These are phyloP conservation scores for Colletotrichum eremochloae DNA, from an alignment of 2,329 filamentous ascomycete genomes.

Conservation along the genomic window DNA sequence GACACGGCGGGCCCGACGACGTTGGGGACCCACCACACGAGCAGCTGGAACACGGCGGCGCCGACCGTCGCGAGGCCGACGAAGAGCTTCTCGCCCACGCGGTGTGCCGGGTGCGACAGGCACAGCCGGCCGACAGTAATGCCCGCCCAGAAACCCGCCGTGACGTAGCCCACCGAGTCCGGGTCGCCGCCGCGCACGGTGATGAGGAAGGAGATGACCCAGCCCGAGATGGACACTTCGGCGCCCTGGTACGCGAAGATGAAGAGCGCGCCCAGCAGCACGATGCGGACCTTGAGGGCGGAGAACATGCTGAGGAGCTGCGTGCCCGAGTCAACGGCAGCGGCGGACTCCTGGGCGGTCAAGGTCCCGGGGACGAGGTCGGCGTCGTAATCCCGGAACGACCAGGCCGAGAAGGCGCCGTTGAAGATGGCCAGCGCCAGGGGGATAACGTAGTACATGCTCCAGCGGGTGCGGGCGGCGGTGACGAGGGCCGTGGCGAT, in stretches of 20 bases:
- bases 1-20: conserved; percentile 78
- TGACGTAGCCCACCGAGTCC: conserved; percentile 82
- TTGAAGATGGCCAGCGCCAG: conserved; percentile 70
- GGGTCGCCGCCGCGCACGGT: conserved; percentile 78
- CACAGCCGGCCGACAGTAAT: conserved; percentile 83
- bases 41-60: conserved; percentile 76
- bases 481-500: conserved; percentile 81
- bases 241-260: conserved; percentile 90
- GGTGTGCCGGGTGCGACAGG: conserved; percentile 75
- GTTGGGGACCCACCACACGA: conserved; percentile 84
- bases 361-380: conserved; percentile 56
- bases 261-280: conserved; percentile 82
- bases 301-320: conserved; percentile 60
- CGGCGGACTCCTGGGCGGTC: conserved; percentile 42
- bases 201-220: conserved; percentile 90
- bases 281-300: conserved; percentile 67
- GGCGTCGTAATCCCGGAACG: conserved; percentile 78
- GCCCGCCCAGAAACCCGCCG: conserved; percentile 78
- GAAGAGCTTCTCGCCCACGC: conserved; percentile 77
- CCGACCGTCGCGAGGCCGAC: conserved; percentile 74
- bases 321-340: conserved; percentile 41
- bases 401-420: conserved; percentile 71
- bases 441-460: conserved; percentile 78
- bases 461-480: conserved; percentile 71
- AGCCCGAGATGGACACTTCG: conserved; percentile 86